These are phyloP conservation scores for Pichia sp. DNA, from an alignment of 1,139 yeast genomes.

Conservation along the genomic window DNA sequence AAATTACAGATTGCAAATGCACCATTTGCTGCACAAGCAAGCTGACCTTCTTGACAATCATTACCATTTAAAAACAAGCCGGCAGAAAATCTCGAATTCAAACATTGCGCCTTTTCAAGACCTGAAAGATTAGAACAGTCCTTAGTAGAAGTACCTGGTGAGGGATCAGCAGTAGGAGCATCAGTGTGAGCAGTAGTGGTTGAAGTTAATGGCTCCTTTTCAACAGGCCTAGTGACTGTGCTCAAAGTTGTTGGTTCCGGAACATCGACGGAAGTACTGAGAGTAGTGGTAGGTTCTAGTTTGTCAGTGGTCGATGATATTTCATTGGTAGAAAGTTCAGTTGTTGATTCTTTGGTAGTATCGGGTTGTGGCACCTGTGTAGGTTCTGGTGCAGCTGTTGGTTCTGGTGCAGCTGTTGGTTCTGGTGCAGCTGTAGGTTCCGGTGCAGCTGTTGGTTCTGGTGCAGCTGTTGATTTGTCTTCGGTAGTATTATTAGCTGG, in stretches of 20 bases:
- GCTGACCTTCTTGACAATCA: slow-evolving; percentile 42
- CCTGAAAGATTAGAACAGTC: slow-evolving; percentile 33
- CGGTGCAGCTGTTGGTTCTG: slow-evolving; percentile 21
- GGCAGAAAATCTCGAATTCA: slow-evolving; percentile 31
- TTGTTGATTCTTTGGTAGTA: slow-evolving; percentile 3
- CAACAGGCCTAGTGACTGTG: slow-evolving; percentile 1
- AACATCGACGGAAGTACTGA: not conserved
- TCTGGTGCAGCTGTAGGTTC: slow-evolving; percentile 21
- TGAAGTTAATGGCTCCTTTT: slow-evolving; percentile 2
- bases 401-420: slow-evolving; percentile 20
- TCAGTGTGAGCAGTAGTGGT: slow-evolving; percentile 7
- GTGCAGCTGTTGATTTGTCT: slow-evolving; percentile 20
- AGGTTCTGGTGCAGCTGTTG: slow-evolving; percentile 9
- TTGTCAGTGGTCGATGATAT: not conserved
- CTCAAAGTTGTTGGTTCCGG: not conserved
- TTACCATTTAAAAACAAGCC: slow-evolving; percentile 30
- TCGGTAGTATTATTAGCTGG: slow-evolving; percentile 13
- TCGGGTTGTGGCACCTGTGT: slow-evolving; percentile 8
- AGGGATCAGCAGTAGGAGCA: slow-evolving; percentile 8
- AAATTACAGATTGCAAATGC: slow-evolving; percentile 46
- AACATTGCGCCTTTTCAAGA: slow-evolving; percentile 32
- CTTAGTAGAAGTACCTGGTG: slow-evolving; percentile 8
- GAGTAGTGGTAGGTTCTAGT: slow-evolving; percentile 16
- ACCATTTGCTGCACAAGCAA: slow-evolving; percentile 43
- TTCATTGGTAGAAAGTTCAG: not conserved